Base-by-base conservation (phyloP, 352 stramenopile genomes). In the Pythium aphanidermatum region DNA sequence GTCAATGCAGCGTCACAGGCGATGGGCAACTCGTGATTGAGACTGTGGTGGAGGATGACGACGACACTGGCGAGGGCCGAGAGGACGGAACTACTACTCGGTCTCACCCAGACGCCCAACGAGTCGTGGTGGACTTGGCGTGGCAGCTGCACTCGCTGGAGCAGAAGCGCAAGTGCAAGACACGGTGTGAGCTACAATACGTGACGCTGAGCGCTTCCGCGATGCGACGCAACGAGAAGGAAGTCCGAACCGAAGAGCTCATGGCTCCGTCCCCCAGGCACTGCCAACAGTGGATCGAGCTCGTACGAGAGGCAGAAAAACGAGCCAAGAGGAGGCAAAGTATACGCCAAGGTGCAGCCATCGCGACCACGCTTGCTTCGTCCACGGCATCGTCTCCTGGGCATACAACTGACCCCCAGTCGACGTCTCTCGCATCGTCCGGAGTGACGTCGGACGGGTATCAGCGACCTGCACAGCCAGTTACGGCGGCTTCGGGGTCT, bases 241-340 rank as follows among this genome's bases (percentile, higher is more conserved):
- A 33, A 14, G 48, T 31, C 1, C 17, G 11, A 24, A 65, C 51
- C 50, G 66, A 86, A 49, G 67, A 91, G 46, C 67, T 88, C 33
- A 91, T 88, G 78, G 78, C 75, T 23, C 64, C 75, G 23, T 86
- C 78, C 2, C 59, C 71, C 5, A 68, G 70, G 42, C 70, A 82
- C 42, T 88, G 78, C 24, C 58, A 74, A 43, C 60, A 80, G 41
- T 88, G 74, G 60, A 68, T 91, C 9, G 46, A 65, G 8, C 55
- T 69, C 4, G 59, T 91, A 8, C 63, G 42, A 27, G 57, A 63
- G 4, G 61, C 63, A 1, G 60, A 77, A 31, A 60, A 71, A 4
- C 56, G 68, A 16, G 68, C 60, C 12, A 63, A 68, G 28, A 57
- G 59, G 11, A 46, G 47, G 23, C 52, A 63, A 16, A 76, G 65